Conservation (phyloP, 345 rosid genomes). For the Citrus maxima region DNA sequence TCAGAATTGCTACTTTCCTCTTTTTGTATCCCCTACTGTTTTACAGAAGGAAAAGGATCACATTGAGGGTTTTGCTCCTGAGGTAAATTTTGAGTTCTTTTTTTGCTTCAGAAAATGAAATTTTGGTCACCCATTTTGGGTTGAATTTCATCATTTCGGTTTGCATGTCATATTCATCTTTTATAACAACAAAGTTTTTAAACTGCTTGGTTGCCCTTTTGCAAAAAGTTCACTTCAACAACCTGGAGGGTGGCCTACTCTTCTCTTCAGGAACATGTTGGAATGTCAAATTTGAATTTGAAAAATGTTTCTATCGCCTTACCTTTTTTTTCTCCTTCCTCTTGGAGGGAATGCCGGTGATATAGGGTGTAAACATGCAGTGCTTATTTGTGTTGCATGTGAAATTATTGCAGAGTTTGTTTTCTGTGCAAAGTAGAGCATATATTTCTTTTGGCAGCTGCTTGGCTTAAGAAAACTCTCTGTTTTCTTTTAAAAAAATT, state of each 20-base stretch:
- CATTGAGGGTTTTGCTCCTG: constrained; percentile 93
- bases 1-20: constrained; percentile 93
- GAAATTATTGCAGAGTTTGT: background rate
- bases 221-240: background rate
- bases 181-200: background rate
- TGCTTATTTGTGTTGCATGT: background rate
- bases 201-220: background rate
- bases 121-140: background rate
- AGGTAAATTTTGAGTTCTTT: constrained; percentile 44
- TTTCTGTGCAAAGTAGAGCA: background rate
- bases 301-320: background rate
- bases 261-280: background rate
- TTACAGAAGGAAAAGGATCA: constrained; percentile 93
- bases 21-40: constrained; percentile 87
- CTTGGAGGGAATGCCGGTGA: background rate
- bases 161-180: background rate
- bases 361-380: background rate
- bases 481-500: background rate
- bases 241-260: background rate
- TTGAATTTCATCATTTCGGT: background rate
- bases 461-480: no score
- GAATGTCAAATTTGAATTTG: background rate
- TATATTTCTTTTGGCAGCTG: no score
- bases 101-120: background rate
- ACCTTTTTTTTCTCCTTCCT: background rate